Evolutionary conservation across 345 rosid species (phyloP), one percentile per base, ranked within the genome.

Genomic region (Jatropha curcas): DNA sequence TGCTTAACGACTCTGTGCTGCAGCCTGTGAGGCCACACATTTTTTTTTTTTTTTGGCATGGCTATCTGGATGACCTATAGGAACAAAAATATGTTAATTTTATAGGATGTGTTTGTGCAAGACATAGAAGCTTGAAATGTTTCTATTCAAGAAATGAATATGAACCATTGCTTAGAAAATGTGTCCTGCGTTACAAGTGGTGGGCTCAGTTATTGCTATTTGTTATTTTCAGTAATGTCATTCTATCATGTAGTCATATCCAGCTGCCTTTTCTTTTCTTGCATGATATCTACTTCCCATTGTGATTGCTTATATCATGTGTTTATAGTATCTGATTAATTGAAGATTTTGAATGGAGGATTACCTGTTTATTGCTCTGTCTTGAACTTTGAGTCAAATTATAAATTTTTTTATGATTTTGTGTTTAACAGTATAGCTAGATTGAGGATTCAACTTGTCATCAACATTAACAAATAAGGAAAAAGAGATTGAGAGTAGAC

Each of bases 321-420:
- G 45, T 41, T 41, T 41, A 13, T 41, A 7, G 45, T 41, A 51
- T 19, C 9, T 17, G 20, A 51, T 51, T 51, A 24, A 51, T 51
- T 51, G 56, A 19, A 51, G 24, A 51, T 17, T 51, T 19, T 50
- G 48, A 16, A 20, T 52, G 28, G 51, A 8, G 52, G 65, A 34
- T 57, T 64, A 19, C 51, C 50, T 30, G 58, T 27, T 31, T 69
- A 7, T n/a, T 55, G 1, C 1, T 62, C 14, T 9, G 50, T 20
- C 50, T 51, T 25, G 19, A 5, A 25, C 5, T 77, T 43, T 24
- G 8, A 55, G 28, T 60, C 51, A 37, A 33, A 30, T 52, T 10
- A 41, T 33, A 48, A 25, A 50, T 37, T 37, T 77, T 64, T 57
- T n/a, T 37, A 51, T 39, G 53, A 73, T 59, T 16, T 65, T 70